Base-by-base conservation (phyloP, 495 filamentous ascomycete genomes). In the Cenococcum geophilum region DNA sequence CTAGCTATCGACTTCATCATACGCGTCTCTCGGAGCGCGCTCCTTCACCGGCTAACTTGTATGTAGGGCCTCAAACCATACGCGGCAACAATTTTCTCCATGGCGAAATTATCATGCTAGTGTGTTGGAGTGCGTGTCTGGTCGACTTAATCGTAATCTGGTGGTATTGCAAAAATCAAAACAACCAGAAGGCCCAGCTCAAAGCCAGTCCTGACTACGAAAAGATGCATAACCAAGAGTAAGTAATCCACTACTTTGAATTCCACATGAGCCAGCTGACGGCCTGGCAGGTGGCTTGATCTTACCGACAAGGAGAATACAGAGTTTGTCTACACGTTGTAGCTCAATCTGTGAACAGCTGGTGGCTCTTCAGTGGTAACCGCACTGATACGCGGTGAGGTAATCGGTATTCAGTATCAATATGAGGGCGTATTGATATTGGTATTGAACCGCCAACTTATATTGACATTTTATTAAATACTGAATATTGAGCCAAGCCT, bases 151-250 rank as follows among this genome's bases (percentile, higher is more conserved):
- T 75, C 0, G 85, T 86, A 68, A 85, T 88, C 36, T 82, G 79
- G 66, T 77, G 76, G 70, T 88, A 83, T 75, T 88, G 82, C 68
- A 71, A 69, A 11, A 67, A 70, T n/a, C 76, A 85, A 76, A 90
- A 90, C 60, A 73, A 69, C 65, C 77, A 78, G 73, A 89, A 89
- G 69, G 79, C 76, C 5, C 70, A 60, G n/a, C 71, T 81, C 12
- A 67, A 81, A 50, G 77, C 77, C 6, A 69, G 71, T 32, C 82
- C 83, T 12, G 80, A 76, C 2, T 89, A 89, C 68, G 74, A 77
- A 57, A 82, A 83, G 69, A 61, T 87, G 61, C 83, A 86, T 68
- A 86, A 87, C 64, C 84, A 87, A 71, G 86, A 86, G 73, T 71
- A 73, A 45, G 61, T 49, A 34, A 20, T 42, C 21, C 11, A 16